Conservation (phyloP, 2,329 filamentous ascomycete species). For the Trichoderma sp. region DNA sequence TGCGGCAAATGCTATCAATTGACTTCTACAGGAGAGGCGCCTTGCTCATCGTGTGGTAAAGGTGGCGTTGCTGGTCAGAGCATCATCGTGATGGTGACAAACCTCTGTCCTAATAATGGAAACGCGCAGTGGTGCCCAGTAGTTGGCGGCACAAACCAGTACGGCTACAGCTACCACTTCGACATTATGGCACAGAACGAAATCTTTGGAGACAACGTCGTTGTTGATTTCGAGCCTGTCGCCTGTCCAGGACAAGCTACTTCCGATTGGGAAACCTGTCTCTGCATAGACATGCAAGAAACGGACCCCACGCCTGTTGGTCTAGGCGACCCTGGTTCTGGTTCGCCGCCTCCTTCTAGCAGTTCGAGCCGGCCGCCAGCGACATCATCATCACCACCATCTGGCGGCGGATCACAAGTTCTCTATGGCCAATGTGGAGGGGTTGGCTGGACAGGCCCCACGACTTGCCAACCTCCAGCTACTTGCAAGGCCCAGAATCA, state of each 20-base stretch:
- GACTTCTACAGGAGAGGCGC: constrained; percentile 1
- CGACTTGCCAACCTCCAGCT: constrained; percentile 36
- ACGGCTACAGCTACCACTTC: constrained; percentile 15
- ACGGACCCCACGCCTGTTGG: not conserved
- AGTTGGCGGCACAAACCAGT: constrained; percentile 5
- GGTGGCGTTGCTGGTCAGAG: constrained; percentile 9
- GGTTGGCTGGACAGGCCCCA: constrained; percentile 38
- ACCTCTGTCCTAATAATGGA: constrained; percentile 13
- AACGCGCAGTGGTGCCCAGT: constrained; percentile 11
- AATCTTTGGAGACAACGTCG: constrained; percentile 6
- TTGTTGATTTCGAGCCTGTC: constrained; percentile 13
- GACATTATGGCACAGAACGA: constrained; percentile 4
- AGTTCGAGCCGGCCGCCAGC: not conserved
- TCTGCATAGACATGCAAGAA: not conserved
- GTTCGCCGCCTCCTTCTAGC: not conserved
- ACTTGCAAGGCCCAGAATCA: constrained; percentile 39
- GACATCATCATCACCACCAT: not conserved
- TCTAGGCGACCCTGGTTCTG: not conserved
- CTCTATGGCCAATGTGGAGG: constrained; percentile 43
- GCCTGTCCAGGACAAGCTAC: not conserved
- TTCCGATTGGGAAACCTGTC: not conserved
- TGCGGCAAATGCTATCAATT: constrained; percentile 11
- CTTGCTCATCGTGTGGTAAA: not conserved
- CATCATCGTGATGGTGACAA: constrained; percentile 13
- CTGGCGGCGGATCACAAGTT: not conserved